Base-by-base conservation (phyloP, 768 basidiomycete genomes). In the Chlorophyllum brunneum region DNA sequence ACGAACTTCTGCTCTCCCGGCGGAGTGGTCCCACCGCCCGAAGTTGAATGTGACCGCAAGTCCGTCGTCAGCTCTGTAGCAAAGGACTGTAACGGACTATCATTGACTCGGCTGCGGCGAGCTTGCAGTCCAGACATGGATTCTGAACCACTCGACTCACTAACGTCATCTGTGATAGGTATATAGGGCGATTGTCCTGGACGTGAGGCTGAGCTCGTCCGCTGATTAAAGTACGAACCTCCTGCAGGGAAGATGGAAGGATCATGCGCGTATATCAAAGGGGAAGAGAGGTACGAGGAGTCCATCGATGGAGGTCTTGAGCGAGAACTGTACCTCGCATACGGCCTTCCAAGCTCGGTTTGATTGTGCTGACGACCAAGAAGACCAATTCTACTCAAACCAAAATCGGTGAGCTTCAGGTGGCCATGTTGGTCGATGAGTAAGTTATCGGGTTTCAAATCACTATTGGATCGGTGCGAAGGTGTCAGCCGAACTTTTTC, bases 331-430 rank as follows among this genome's bases (percentile, higher is more conserved):
- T 84, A 77, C 54, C 85, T 76, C 33, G 72, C 70, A 44, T 72
- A 60, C 8, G 77, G 70, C 24, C 78, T 75, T 30, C 70, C 70
- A 45, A 75, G 67, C 59, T 78, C 79, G 42, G 73, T 75, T 63
- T 91, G 87, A 37, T 87, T 82, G 24, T 93, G 95, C 66, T 99
- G 97, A 59, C 97, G 91, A 44, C 95, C 95, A 26, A 99, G 77
- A n/a, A 99, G 78, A 83, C 97, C 97, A 61, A 98, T 98, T 62
- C 92, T 81, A 56, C 94, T 97, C 13, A 99, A 73, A 50, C 97
- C 97, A 65, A 99, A 99, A 70, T 99, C 97, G 22, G 97, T 99
- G 30, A 99, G 80, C 69, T 98, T 98, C 62, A 99, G 76, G 67
- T 99, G 97, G 15, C 97, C 97, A 60, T 94, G 86, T 43, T 91